Percentiles rank a stretch among this genome's conserved stretches.
Conservation (phyloP, 2,329 filamentous ascomycete species). For the Fusarium papillatum region DNA sequence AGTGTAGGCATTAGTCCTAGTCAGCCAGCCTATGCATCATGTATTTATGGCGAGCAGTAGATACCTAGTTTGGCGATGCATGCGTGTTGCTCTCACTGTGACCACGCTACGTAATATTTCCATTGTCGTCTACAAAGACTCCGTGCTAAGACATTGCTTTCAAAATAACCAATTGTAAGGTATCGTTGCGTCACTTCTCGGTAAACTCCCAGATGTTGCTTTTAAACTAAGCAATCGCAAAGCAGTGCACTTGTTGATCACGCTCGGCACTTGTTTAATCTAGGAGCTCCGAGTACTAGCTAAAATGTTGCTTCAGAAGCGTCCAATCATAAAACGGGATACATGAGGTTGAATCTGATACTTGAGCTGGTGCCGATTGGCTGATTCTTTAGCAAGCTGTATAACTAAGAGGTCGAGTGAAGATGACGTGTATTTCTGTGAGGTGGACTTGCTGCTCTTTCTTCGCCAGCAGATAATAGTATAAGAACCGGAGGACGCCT, state of each 20-base stretch:
- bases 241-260: neutral
- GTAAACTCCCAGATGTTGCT: neutral
- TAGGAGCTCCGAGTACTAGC: neutral
- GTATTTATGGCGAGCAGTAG: neutral
- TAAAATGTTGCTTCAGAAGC: neutral
- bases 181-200: neutral
- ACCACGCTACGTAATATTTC: neutral
- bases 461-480: neutral
- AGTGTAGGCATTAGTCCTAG: neutral
- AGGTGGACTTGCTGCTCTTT: neutral
- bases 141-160: neutral
- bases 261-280: neutral
- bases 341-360: neutral
- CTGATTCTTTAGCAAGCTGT: neutral
- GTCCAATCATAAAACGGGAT: neutral
- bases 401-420: neutral
- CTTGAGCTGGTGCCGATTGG: neutral
- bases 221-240: neutral
- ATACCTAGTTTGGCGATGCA: neutral
- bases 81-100: neutral
- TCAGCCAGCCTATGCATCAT: neutral
- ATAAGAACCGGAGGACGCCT: neutral
- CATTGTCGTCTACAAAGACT: neutral
- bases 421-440: neutral
- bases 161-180: neutral